Evolutionary conservation across 495 filamentous ascomycete genomes (phyloP), one percentile per base, ranked within the genome.

Genomic region (Penicillium steckii): DNA sequence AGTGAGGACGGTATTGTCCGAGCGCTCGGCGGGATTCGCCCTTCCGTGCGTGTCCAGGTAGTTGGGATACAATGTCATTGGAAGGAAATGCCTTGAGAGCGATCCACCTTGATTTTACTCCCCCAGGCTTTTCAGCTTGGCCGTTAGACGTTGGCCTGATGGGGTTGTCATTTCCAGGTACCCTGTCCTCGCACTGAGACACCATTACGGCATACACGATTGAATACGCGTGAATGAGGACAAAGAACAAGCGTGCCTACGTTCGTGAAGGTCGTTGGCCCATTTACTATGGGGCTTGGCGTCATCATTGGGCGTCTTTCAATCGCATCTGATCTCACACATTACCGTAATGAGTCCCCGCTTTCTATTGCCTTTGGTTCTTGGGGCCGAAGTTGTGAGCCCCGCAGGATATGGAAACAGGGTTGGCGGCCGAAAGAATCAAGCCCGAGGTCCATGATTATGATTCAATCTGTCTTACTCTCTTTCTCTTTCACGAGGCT

Each of bases 201-300:
- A n/a, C n/a, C n/a, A n/a, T n/a, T n/a, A n/a, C n/a, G n/a, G n/a
- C n/a, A n/a, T n/a, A n/a, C n/a, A n/a, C n/a, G n/a, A n/a, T n/a
- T n/a, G n/a, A n/a, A n/a, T n/a, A n/a, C n/a, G n/a, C n/a, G n/a
- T n/a, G n/a, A n/a, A n/a, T n/a, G n/a, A n/a, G n/a, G n/a, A n/a
- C n/a, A n/a, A n/a, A n/a, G n/a, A 15, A 19, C 13, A 37, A 15
- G 51, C 47, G 53, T 60, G 57, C 49, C 24, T 19, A 33, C 27
- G 21, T 60, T 44, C 45, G 12, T 6, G 38, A 15, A 40, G 33
- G 35, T 48, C 49, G 57, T 60, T 60, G 57, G 57, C 50, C 50
- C 50, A 41, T 37, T n/a, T 32, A 32, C 8, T 44, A 10, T 33
- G 15, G 19, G 44, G 17, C 47, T 44, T 26, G 25, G 46, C 57